Base-by-base conservation (phyloP, 768 basidiomycete genomes). In the Lactarius quietus region DNA sequence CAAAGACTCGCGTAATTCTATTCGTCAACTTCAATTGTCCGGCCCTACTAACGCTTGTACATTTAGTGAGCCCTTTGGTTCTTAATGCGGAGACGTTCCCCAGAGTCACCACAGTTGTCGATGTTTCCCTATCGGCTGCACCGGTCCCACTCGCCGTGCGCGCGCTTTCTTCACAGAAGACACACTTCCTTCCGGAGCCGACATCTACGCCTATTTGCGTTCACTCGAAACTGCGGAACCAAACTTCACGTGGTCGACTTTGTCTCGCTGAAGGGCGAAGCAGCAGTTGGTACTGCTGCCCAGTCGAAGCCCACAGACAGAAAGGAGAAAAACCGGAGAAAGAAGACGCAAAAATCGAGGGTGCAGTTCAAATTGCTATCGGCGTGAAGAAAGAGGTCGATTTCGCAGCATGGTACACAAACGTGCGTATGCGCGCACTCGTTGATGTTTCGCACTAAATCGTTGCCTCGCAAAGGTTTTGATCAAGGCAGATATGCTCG, bases 401-500 rank as follows among this genome's bases (percentile, higher is more conserved):
- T 74, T 98, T 98, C 77, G 79, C 95, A 10, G 83, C 86, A 18
- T 98, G 95, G 94, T 96, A 98, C 75, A 93, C 92, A 65, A 93
- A 86, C 73, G 94, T 95, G 68, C 67, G 83, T 78, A 17, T n/a
- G 41, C 57, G 31, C 48, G 64, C 35, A 35, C n/a, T 41, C 5
- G 2, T 4, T 29, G 31, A 12, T 36, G n/a, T 33, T 51, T 62
- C 36, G 54, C 41, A 64, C 28, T 71, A 59, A 64, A 48, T 66
- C 15, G 31, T 55, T 35, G 52, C 55, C 74, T 72, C 73, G 26
- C 10, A 23, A 63, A 96, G 94, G 95, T 97, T n/a, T 81, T 99
- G 67, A 80, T 98, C 77, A 98, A 98, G 81, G 90, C 95, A 6
- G 95, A 99, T 69, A 99, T 99, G 97, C 78, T 99, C 60, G 97